These are phyloP conservation scores for Kazachstania sp. DNA, from an alignment of 1,139 yeast species.

Conservation along the genomic window DNA sequence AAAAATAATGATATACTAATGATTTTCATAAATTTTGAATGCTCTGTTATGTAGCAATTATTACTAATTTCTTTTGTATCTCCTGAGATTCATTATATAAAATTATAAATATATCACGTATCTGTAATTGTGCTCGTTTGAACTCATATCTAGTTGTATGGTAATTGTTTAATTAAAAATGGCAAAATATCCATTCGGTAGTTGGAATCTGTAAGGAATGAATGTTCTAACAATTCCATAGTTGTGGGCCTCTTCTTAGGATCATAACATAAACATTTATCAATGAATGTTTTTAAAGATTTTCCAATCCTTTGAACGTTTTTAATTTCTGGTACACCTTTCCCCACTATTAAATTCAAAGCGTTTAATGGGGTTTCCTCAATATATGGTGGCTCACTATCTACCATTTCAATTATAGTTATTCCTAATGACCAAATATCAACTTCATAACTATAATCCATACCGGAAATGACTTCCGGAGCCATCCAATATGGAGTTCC, in stretches of 20 bases:
- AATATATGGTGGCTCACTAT: conserved; percentile 97
- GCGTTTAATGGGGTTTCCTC: conserved; percentile 89
- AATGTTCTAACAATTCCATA: conserved; percentile 58
- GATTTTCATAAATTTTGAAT: no score
- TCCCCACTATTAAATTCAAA: conserved; percentile 82
- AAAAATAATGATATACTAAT: not conserved
- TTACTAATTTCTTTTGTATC: no score
- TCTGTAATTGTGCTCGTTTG: no score
- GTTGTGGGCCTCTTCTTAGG: conserved; percentile 80
- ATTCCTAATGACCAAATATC: conserved; percentile 97
- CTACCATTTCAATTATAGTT: conserved; percentile 97
- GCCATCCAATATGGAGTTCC: conserved; percentile 99
- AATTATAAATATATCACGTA: no score
- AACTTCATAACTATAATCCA: conserved; percentile 92
- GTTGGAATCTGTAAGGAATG: conserved; percentile 45
- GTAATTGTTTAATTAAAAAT: no score
- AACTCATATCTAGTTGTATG: no score
- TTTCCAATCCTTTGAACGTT: conserved; percentile 75
- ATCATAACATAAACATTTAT: conserved; percentile 75
- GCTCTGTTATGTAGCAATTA: not conserved
- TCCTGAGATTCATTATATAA: no score
- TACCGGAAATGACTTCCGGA: conserved; percentile 89
- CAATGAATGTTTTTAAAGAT: conserved; percentile 58
- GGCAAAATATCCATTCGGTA: no score
- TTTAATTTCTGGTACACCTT: conserved; percentile 86